Base-by-base conservation (phyloP, 169 alveolate genomes). In the Plasmodium gonderi region DNA sequence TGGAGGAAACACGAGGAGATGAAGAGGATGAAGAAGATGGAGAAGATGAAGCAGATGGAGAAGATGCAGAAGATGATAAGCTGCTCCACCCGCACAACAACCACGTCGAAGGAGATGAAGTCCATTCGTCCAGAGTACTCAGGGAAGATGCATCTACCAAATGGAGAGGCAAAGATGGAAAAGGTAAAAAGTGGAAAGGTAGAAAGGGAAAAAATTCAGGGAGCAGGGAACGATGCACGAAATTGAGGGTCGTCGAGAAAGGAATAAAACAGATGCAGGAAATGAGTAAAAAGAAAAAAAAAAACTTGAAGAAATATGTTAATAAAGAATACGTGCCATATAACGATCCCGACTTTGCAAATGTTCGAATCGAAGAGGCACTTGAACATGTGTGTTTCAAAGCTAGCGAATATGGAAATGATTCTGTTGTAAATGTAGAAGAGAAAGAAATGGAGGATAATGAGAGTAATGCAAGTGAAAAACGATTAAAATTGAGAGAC, bases 351-450 rank as follows among this genome's bases (percentile, higher is more conserved):
- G 94, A 90, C 29, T 90, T 80, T 54, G 81, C 91, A 42, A 90
- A 90, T 78, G 94, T 90, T 3, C 90, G 94, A 12, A 80, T 90
- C 12, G 94, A 90, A 29, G 94, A 90, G 40, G 69, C 91, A 17
- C 49, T 90, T 26, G 94, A 90, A 17, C 91, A 90, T 42, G 87
- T 90, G 17, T 78, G 94, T 49, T 90, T 90, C 45, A 49, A 78
- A 44, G 14, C 54, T 2, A 47, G 64, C 17, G 82, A 54, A 4
- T 29, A n/a, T 7, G 75, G 26, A 4, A 54, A 65, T 4, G 79
- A 76, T 0, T 1, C 33, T 1, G 72, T 0, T 12, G 78, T 29
- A 0, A 40, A 40, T 69, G 38, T n/a, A 36, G 64, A 40, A 20
- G 72, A 26, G 11, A 38, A 67, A 3, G 12, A 29, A 8, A 38